phyloP scores from a whole-genome alignment of 2,329 filamentous ascomycete species.

The Aureobasidium sp. region DNA sequence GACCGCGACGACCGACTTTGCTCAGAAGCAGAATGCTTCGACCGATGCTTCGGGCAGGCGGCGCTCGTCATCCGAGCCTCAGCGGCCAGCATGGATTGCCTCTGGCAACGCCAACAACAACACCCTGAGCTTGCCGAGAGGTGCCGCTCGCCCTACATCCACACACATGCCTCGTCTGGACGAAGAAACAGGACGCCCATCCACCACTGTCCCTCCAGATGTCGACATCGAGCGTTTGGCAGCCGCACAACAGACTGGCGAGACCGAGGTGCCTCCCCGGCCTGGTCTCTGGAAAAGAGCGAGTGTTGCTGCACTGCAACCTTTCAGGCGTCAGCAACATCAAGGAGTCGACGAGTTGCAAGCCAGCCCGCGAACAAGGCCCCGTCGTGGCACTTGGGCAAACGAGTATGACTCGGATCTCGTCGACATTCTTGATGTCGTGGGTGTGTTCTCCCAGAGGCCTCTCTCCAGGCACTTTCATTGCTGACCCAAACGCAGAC shows the following conservation, averaged over 20 bases:
- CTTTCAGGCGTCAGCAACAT: background rate
- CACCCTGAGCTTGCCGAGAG: background rate
- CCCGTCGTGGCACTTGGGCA: conserved; percentile 4
- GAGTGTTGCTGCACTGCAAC: conserved; percentile 7
- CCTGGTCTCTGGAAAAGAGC: conserved; percentile 12
- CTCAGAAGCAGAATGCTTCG: background rate
- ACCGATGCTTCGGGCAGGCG: background rate
- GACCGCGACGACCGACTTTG: conserved; percentile 4
- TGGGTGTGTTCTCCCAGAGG: conserved; percentile 45
- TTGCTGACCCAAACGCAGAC: conserved; percentile 46
- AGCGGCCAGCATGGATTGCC: background rate
- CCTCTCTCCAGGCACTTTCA: background rate
- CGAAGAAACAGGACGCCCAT: conserved; percentile 8
- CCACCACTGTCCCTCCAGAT: background rate
- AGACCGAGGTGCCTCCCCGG: background rate
- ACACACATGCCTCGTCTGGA: conserved; percentile 11
- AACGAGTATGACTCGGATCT: conserved; percentile 55
- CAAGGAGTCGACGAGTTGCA: background rate
- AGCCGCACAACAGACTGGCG: background rate
- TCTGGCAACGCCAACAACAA: background rate
- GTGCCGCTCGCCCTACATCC: background rate
- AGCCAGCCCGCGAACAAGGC: background rate
- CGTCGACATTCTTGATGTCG: conserved; percentile 61
- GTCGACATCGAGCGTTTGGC: background rate
- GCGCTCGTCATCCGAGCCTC: conserved; percentile 13